phyloP scores from a whole-genome alignment of 768 basidiomycete species.

The Suillus placidus region DNA sequence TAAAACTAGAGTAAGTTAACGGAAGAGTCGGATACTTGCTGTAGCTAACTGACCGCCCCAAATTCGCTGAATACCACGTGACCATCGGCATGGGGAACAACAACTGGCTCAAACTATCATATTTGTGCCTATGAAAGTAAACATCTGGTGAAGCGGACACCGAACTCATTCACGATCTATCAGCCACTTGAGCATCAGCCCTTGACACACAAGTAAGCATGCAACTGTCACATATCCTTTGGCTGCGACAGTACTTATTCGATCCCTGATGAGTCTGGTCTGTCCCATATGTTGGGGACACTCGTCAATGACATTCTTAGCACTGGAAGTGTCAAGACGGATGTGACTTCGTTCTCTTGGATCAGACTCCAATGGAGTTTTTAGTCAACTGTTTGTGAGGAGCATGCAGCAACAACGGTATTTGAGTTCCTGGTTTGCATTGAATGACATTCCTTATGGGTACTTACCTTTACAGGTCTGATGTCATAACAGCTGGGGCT shows the following conservation, averaged over 20 bases:
- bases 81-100: not conserved
- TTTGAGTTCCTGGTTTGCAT: slow-evolving; percentile 19
- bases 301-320: slow-evolving; percentile 85
- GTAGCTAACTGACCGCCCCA: not conserved
- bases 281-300: slow-evolving; percentile 79
- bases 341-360: slow-evolving; percentile 77
- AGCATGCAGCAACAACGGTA: slow-evolving; percentile 93
- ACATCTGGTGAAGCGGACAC: slow-evolving; percentile 81
- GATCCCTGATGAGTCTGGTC: slow-evolving; percentile 81
- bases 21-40: not conserved
- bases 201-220: not conserved
- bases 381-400: slow-evolving; percentile 73
- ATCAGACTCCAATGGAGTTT: slow-evolving; percentile 92
- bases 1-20: not conserved
- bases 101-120: not conserved
- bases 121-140: no score
- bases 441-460: slow-evolving; percentile 1
- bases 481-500: no score
- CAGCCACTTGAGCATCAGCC: slow-evolving; percentile 56
- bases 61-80: not conserved
- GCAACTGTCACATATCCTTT: slow-evolving; percentile 4
- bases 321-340: slow-evolving; percentile 70
- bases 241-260: slow-evolving; percentile 55
- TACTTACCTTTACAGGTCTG: slow-evolving; percentile 37
- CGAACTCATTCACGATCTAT: slow-evolving; percentile 67